Evolutionary conservation across 129 eudicot genomes (phyloP), one percentile per base, ranked within the genome.

Genomic region (Silybum marianum): DNA sequence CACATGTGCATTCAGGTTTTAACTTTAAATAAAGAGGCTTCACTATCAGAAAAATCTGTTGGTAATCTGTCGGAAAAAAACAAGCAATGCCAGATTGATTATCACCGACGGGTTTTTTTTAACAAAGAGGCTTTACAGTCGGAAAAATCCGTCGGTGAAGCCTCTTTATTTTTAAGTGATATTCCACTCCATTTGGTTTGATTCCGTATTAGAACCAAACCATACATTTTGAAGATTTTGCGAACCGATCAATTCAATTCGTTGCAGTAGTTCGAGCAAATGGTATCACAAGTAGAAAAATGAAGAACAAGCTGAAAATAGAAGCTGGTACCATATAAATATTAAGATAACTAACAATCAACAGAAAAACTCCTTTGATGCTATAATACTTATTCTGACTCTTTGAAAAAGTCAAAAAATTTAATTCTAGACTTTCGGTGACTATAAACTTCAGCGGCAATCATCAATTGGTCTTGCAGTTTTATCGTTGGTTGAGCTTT

Each of bases 401-500:
- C 66, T 58, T 58, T 0, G 10, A 18, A 58, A n/a, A 58, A 58
- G 66, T 58, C 23, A n/a, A 18, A 54, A 18, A 18, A 6, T 18
- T 9, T 18, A 58, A 58, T 18, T 18, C 66, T 58, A 58, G 9
- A 54, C 22, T 18, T n/a, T 44, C 16, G 16, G 54, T 40, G 13
- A 19, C 65, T 54, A 54, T 54, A 54, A 54, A 46, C 8, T 51
- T 51, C 22, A 54, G 65, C 63, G 7, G 63, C 21, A 51, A 51
- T 16, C 7, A 54, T 58, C 9, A 19, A 22, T 58, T n/a, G 66
- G 19, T 58, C 10, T 58, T 58, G 66, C 8, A 4, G 6, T 13
- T 19, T 65, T 10, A 65, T 65, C 69, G 69, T 62, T 62, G 69
- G 69, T 62, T 62, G 69, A 62, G 69, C 16, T 65, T 65, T 65